Conservation (phyloP, 768 basidiomycete species). For the Cytidiella melzeri region DNA sequence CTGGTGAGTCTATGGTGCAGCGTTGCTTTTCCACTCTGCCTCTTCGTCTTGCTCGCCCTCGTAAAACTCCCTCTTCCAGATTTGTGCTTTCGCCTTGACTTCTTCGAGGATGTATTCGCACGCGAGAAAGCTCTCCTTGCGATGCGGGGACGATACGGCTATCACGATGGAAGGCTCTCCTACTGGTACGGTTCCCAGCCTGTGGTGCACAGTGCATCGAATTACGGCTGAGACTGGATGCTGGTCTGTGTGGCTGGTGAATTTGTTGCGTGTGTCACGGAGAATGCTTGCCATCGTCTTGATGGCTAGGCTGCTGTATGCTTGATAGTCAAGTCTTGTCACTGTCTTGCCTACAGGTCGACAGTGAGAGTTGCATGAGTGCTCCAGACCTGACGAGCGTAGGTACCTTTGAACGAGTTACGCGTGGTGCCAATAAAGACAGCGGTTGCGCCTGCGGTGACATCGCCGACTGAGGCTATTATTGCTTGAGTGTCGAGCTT, state of each 20-base stretch:
- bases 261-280: slow-evolving; percentile 34
- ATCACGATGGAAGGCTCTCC: slow-evolving; percentile 82
- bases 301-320: slow-evolving; percentile 75
- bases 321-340: slow-evolving; percentile 73
- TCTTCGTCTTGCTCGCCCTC: slow-evolving; percentile 56
- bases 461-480: slow-evolving; percentile 55
- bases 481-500: slow-evolving; percentile 52
- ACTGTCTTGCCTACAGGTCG: slow-evolving; percentile 60
- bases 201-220: slow-evolving; percentile 64
- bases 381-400: no score
- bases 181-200: slow-evolving; percentile 71
- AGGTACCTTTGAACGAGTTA: slow-evolving; percentile 78
- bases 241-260: slow-evolving; percentile 35
- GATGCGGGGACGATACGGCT: slow-evolving; percentile 78
- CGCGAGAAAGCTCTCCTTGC: slow-evolving; percentile 72
- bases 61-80: slow-evolving; percentile 92
- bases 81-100: slow-evolving; percentile 76
- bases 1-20: background rate
- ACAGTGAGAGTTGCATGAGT: no score
- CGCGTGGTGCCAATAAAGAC: slow-evolving; percentile 84
- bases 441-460: slow-evolving; percentile 64
- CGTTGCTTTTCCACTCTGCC: slow-evolving; percentile 30
- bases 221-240: slow-evolving; percentile 31
- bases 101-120: slow-evolving; percentile 84
- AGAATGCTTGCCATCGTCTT: slow-evolving; percentile 68